Base-by-base conservation (phyloP, 768 basidiomycete genomes). In the Paxillus involutus region DNA sequence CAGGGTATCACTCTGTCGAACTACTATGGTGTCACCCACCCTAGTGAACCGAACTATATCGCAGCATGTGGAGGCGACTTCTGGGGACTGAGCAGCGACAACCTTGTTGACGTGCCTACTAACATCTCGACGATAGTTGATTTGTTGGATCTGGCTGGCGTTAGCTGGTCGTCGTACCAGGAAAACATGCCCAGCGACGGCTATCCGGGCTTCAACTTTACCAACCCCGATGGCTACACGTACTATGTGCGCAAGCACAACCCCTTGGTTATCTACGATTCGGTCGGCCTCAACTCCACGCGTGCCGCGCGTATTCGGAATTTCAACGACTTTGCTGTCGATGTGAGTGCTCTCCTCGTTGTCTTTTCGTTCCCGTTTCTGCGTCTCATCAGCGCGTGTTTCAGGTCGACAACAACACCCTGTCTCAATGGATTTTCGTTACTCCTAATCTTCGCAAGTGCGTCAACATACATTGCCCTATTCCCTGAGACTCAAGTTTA, bases 121-220 rank as follows among this genome's bases (percentile, higher is more conserved):
- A 84, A 83, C 59, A 68, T 84, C 8, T 81, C 83, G 4, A 82
- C 79, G 13, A 59, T 86, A 41, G 78, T 83, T 24, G 86, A 88
- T 58, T 71, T 87, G 16, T 68, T 88, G 30, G 85, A 86, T 24
- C 69, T 73, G 16, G 79, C 81, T 59, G 73, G 68, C 42, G 74
- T 88, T 40, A 79, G 79, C 6, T 88, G 86, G 85, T 78, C 76
- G 0, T 71, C 78, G 16, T 88, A 86, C 59, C 78, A 84, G 63
- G 84, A 86, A 61, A 78, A 76, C 55, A 73, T 84, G 76, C 81
- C 82, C 2, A 63, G 63, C 0, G 78, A 80, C 52, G 82, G 76
- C 6, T 84, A 70, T 47, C 55, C 63, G 14, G 79, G 71, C 2
- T 79, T 70, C 63, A 71, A 74, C 55, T 75, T 57, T 33, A 59